Evolutionary conservation across 192 early-diverging fungal genomes (phyloP).

Genomic region (Linnemannia schmuckeri): DNA sequence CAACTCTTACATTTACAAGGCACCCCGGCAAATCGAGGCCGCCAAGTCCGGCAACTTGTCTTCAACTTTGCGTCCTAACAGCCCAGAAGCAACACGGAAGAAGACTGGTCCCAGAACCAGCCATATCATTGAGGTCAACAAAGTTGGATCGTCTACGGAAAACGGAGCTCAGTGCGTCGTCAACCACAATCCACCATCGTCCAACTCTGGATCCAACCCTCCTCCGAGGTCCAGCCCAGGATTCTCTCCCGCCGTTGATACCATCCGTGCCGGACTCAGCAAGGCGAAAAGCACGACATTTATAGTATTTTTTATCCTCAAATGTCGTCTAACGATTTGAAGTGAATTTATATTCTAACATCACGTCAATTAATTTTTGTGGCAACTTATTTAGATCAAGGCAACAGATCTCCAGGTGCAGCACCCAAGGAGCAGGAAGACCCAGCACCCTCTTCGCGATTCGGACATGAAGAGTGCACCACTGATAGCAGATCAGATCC

Average conservation of each 20-base stretch:
- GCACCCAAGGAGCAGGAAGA: constrained; percentile 12
- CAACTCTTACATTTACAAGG: constrained; percentile 4
- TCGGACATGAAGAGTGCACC: constrained; percentile 22
- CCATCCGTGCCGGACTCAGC: constrained; percentile 14
- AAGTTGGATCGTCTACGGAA: constrained; percentile 6
- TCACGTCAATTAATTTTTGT: not conserved
- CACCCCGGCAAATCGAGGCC: constrained; percentile 22
- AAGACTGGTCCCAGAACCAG: constrained; percentile 25
- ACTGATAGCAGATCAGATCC: constrained; percentile 9
- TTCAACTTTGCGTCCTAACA: constrained; percentile 10
- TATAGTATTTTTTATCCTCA: not conserved
- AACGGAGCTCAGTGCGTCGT: constrained; percentile 13
- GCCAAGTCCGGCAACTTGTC: not conserved
- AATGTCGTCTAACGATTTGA: not conserved
- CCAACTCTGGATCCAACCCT: constrained; percentile 11
- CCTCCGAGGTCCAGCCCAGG: constrained; percentile 24
- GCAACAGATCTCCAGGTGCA: constrained; percentile 20
- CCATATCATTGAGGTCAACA: constrained; percentile 27
- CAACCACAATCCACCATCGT: constrained; percentile 6
- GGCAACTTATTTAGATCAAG: constrained; percentile 5
- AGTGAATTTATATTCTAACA: not conserved
- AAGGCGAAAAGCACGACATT: constrained; percentile 16
- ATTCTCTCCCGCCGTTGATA: constrained; percentile 43
- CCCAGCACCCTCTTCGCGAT: constrained; percentile 6
- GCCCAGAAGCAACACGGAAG: constrained; percentile 25